A percentile compares a stretch with the other conserved stretches of the same genome.
phyloP scores from a whole-genome alignment of 1,284 basidiomycete species.

The Cryptococcus maquisensis region DNA sequence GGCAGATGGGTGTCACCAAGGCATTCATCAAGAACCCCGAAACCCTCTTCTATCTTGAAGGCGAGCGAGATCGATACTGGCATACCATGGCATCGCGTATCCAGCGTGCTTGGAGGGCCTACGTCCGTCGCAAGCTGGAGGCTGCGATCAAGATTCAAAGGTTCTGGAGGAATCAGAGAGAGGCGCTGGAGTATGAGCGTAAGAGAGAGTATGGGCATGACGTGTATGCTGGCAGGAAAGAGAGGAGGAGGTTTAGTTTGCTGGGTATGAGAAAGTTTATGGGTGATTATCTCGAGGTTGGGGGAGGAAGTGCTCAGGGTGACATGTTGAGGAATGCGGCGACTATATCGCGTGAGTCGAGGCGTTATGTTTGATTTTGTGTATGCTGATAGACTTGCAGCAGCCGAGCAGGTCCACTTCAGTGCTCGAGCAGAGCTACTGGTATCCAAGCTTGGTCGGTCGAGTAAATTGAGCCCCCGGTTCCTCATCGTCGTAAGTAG shows the following conservation, averaged over 20 bases:
- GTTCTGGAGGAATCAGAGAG: constrained; percentile 99
- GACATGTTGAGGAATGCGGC: constrained; percentile 72
- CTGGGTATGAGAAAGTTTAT: constrained; percentile 91
- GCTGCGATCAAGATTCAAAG: constrained; percentile 92
- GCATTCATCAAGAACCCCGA: constrained; percentile 99
- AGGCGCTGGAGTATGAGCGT: constrained; percentile 80
- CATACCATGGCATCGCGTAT: constrained; percentile 99
- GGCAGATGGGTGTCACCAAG: constrained; percentile 99
- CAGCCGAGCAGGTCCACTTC: constrained; percentile 75
- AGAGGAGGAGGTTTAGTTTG: constrained; percentile 87
- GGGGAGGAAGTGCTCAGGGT: constrained; percentile 73
- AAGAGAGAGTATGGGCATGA: constrained; percentile 92
- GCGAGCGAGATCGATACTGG: constrained; percentile 99
- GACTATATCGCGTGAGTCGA: constrained; percentile 65
- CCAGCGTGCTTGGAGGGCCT: constrained; percentile 93
- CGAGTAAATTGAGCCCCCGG: constrained; percentile 87
- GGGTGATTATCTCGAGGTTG: constrained; percentile 94
- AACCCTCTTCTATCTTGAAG: constrained; percentile 96
- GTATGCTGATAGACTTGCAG: constrained; percentile 2
- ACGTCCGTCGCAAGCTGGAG: constrained; percentile 90
- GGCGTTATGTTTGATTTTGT: background rate
- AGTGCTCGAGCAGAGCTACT: constrained; percentile 80
- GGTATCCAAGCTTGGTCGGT: constrained; percentile 79
- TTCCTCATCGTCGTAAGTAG: constrained; percentile 77
- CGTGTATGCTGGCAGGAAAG: constrained; percentile 85